phyloP scores from a whole-genome alignment of 306 rosid genomes.

The Cucumis sativus region Cucumber_9930_V3 NC_026661.2:19887501-19888000 shows the following conservation, averaged over 20 bases:
- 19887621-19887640: slow-evolving; percentile 66
- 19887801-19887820: slow-evolving; percentile 32
- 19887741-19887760: slow-evolving; percentile 24
- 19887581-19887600: slow-evolving; percentile 45
- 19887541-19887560: slow-evolving; percentile 56
- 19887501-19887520: slow-evolving; percentile 55
- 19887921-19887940: slow-evolving; percentile 38
- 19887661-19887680: slow-evolving; percentile 55
- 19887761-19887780: slow-evolving; percentile 52
- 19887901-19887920: slow-evolving; percentile 30
- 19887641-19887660: slow-evolving; percentile 63
- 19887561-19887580: slow-evolving; percentile 59
- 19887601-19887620: slow-evolving; percentile 44
- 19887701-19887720: not conserved
- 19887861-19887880: slow-evolving; percentile 50
- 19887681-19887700: slow-evolving; percentile 49
- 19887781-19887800: slow-evolving; percentile 46
- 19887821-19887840: slow-evolving; percentile 33
- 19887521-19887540: slow-evolving; percentile 64
- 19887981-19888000: slow-evolving; percentile 27
- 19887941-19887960: slow-evolving; percentile 48
- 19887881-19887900: slow-evolving; percentile 54
- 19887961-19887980: slow-evolving; percentile 29
- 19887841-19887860: slow-evolving; percentile 36
- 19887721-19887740: slow-evolving; percentile 4